phyloP scores from a whole-genome alignment of 768 basidiomycete species.

The Termitomyces eurrhizus region DNA sequence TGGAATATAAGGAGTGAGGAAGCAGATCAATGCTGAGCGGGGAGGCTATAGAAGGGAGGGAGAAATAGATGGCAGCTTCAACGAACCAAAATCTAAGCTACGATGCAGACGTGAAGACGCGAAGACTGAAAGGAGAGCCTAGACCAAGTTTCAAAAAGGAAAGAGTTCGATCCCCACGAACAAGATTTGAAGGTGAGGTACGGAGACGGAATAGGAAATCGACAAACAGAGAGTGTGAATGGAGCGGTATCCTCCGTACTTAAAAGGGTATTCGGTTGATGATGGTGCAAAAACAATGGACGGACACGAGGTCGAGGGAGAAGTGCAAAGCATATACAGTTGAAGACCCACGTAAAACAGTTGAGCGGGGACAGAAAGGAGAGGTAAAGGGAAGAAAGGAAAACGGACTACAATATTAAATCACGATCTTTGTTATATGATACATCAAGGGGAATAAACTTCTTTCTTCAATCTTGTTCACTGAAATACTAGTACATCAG shows the following conservation, averaged over 20 bases:
- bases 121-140: neutral
- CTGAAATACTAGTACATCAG: neutral
- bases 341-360: neutral
- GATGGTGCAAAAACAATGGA: neutral
- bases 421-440: neutral
- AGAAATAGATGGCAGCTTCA: neutral
- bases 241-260: neutral
- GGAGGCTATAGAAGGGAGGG: neutral
- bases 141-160: neutral
- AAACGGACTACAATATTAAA: slow-evolving; percentile 1
- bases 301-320: neutral
- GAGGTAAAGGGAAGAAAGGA: too few species aligned
- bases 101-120: neutral
- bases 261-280: neutral
- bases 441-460: neutral
- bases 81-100: neutral
- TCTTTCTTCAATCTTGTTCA: slow-evolving; percentile 1
- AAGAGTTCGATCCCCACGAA: neutral
- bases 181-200: neutral
- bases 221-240: too few species aligned
- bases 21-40: neutral
- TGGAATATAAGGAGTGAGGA: neutral
- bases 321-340: neutral
- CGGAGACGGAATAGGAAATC: neutral
- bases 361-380: neutral